These are phyloP conservation scores for Fusarium caatingaense DNA, from an alignment of 2,329 filamentous ascomycete species.

Conservation along the genomic window DNA sequence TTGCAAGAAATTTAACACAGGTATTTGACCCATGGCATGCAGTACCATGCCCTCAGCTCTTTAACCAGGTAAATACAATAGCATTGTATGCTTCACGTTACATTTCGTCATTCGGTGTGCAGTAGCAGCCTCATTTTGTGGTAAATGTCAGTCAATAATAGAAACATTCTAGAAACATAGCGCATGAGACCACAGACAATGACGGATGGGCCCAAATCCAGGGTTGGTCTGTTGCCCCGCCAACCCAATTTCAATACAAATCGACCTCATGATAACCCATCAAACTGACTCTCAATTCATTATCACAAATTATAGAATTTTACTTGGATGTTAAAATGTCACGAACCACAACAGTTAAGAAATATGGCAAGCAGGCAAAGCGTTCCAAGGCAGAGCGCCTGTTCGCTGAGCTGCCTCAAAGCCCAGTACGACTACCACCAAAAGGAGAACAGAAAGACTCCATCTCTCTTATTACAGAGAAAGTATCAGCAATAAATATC, in stretches of 20 bases:
- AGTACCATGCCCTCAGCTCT: neutral
- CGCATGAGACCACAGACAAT: neutral
- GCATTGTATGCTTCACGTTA: neutral
- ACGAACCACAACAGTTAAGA: conserved; percentile 56
- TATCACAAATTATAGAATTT: neutral
- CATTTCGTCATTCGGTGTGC: no score
- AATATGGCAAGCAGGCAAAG: conserved; percentile 64
- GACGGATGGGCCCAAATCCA: neutral
- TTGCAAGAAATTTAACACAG: neutral
- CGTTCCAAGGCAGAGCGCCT: conserved; percentile 60
- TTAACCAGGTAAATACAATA: neutral
- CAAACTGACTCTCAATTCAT: neutral
- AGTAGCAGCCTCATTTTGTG: neutral
- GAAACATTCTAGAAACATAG: conserved; percentile 11
- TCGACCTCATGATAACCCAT: conserved; percentile 3
- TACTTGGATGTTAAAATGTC: conserved; percentile 55
- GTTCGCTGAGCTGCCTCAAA: conserved; percentile 64
- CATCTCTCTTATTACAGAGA: conserved; percentile 51
- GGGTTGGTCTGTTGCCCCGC: conserved; percentile 36
- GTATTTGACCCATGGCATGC: neutral
- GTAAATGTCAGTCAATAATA: neutral
- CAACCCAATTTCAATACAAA: conserved; percentile 36
- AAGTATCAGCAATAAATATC: conserved; percentile 50
- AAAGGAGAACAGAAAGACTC: conserved; percentile 38
- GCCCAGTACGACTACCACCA: conserved; percentile 55